Conservation (phyloP, 78 protist genomes). For the Anaeramoeba flamelloides region DNA sequence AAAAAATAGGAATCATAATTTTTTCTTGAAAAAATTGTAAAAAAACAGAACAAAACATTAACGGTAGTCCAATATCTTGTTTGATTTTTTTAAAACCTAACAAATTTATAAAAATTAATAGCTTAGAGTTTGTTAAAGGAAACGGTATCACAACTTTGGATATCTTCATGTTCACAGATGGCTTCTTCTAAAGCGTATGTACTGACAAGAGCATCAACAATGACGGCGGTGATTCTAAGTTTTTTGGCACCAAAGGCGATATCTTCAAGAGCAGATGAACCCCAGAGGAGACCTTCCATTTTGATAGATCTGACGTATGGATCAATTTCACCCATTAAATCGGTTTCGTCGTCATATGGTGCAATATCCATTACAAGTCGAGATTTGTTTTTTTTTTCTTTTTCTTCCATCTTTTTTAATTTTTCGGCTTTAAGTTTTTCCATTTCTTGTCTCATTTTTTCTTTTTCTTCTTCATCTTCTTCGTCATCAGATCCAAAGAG, state of each 20-base stretch:
- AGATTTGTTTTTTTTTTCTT: not conserved
- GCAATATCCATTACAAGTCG: not conserved
- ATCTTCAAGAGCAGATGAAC: not conserved
- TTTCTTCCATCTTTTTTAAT: not conserved
- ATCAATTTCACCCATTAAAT: not conserved
- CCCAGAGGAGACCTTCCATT: not conserved
- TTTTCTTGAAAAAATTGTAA: no score
- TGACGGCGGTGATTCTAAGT: not conserved
- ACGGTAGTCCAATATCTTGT: no score
- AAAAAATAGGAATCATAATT: no score
- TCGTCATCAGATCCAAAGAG: not conserved
- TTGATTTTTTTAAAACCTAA: no score
- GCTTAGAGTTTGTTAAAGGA: slow-evolving; percentile 1
- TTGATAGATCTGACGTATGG: not conserved
- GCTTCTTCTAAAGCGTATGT: not conserved
- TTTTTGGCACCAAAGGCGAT: not conserved
- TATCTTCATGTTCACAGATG: not conserved
- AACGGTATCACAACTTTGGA: not conserved
- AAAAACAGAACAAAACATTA: no score
- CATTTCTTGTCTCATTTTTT: not conserved
- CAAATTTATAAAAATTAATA: no score
- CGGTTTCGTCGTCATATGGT: not conserved
- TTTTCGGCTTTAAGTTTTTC: not conserved
- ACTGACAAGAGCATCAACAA: not conserved
- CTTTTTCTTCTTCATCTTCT: not conserved